Percentiles rank a stretch among this genome's conserved stretches.
Conservation (phyloP, 1,284 basidiomycete genomes). For the Meripilus lineatus region DNA sequence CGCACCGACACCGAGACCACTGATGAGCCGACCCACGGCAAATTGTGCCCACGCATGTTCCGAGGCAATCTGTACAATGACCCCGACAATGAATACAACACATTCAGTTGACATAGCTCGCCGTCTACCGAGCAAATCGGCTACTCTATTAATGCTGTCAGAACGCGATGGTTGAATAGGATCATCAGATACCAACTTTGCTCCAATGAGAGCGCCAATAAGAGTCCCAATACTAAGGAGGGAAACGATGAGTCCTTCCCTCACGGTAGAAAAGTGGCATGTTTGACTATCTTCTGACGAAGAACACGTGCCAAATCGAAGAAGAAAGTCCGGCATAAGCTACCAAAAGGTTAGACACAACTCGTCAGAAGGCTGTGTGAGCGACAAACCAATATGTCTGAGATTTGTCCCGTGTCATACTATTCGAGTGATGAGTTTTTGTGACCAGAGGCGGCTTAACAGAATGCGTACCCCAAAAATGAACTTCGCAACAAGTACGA, state of each 20-base stretch:
- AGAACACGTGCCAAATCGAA: conserved; percentile 54
- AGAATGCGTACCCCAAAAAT: conserved; percentile 50
- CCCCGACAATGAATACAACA: conserved; percentile 63
- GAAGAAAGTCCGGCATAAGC: conserved; percentile 69
- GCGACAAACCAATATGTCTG: background rate
- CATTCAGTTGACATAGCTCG: conserved; percentile 71
- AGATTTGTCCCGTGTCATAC: conserved; percentile 76
- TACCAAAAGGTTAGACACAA: background rate
- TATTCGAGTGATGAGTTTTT: conserved; percentile 9
- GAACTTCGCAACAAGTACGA: conserved; percentile 44
- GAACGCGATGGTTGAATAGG: background rate
- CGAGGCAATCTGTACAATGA: conserved; percentile 56
- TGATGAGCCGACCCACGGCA: conserved; percentile 66
- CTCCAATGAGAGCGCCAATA: conserved; percentile 54
- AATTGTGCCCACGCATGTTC: conserved; percentile 54
- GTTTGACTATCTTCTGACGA: conserved; percentile 34
- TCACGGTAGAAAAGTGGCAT: conserved; percentile 48
- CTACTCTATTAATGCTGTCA: conserved; percentile 40
- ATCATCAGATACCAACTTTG: conserved; percentile 39
- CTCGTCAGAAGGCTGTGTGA: background rate
- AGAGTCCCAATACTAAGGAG: conserved; percentile 66
- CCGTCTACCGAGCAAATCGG: conserved; percentile 66
- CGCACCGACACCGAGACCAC: conserved; percentile 67
- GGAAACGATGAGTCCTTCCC: conserved; percentile 64
- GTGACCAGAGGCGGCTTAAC: background rate